Base-by-base conservation (phyloP, 1,139 yeast genomes). In the Hemisphaericaspora lyxosophila region DNA sequence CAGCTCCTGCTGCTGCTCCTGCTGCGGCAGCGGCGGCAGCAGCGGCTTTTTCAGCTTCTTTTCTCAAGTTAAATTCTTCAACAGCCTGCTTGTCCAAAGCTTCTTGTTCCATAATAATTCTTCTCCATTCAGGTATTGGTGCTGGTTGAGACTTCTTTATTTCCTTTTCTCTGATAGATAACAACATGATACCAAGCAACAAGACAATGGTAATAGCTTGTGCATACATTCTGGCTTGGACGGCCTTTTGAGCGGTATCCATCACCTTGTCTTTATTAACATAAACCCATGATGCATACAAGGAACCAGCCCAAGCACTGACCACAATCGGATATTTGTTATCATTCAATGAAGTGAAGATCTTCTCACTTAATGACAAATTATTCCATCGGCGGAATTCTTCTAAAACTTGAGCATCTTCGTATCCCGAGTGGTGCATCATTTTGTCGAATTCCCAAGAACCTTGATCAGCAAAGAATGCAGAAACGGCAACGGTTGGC, bases 201-300 rank as follows among this genome's bases (percentile, higher is more conserved):
- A 85, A 67, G 7, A 75, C 70, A 41, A 83, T 83, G 2, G 90
- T 81, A 42, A 86, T 66, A 45, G 85, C 89, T 63, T 88, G 96
- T 7, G 96, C 96, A 59, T 87, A 87, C 82, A 88, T 88, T 76
- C 96, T 83, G 20, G 96, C 96, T 60, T 86, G 95, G 22, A 87
- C 96, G 27, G 87, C 79, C 62, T 88, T 89, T 65, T 89, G 96
- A 4, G 95, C 70, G 42, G 75, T 77, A 40, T 89, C 78, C 82
- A 88, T 74, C 60, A 80, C 72, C 50, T 80, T 83, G 62, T 88
- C 96, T 51, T 75, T 77, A 67, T 86, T 83, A 36, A 87, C 88
- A 35, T 70, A 54, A 41, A 70, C 78, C 88, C 94, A 87, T 3
- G 95, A 83, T 1, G 95, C 96, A 49, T 75, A 88, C 70, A 89